These are phyloP conservation scores for Breviolum minutum DNA, from an alignment of 73 alveolate species.

Conservation along the genomic window DNA sequence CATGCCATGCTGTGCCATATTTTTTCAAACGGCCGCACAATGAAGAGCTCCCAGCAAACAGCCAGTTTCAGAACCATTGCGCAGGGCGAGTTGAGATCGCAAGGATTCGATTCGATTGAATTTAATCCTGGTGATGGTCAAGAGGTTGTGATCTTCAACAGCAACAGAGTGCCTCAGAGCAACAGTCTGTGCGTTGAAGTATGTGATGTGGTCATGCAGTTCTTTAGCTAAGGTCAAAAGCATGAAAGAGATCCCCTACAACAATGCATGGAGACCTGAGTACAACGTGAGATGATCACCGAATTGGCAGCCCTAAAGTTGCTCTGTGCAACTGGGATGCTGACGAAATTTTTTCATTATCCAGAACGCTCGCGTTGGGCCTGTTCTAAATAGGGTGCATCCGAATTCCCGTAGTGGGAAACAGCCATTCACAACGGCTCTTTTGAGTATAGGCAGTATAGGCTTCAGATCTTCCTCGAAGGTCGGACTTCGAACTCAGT, in stretches of 20 bases:
- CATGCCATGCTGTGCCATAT: too few relatives aligned
- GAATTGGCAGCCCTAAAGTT: not conserved
- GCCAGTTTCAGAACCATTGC: not conserved
- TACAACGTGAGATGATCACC: not conserved
- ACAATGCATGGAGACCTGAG: conserved; percentile 58
- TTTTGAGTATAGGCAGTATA: not conserved
- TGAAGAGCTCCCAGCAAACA: too few relatives aligned
- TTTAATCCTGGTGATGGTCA: conserved; percentile 82
- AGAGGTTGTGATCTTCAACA: conserved; percentile 64
- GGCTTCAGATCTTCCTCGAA: conserved; percentile 9
- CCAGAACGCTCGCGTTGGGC: not conserved
- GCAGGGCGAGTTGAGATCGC: conserved; percentile 17
- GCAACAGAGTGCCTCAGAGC: not conserved
- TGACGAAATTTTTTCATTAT: not conserved
- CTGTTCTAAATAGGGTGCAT: not conserved
- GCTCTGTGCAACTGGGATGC: not conserved
- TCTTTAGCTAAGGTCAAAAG: conserved; percentile 36
- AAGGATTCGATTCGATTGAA: conserved; percentile 34
- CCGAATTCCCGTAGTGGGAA: not conserved
- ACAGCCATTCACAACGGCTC: not conserved
- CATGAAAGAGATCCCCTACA: conserved; percentile 74
- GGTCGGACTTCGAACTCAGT: conserved; percentile 7
- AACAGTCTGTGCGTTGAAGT: not conserved
- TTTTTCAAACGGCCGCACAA: too few relatives aligned
- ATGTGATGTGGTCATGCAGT: not conserved